These are phyloP conservation scores for Leishmania martiniquensis DNA, from an alignment of 208 protist genomes.

Conservation along the genomic window DNA sequence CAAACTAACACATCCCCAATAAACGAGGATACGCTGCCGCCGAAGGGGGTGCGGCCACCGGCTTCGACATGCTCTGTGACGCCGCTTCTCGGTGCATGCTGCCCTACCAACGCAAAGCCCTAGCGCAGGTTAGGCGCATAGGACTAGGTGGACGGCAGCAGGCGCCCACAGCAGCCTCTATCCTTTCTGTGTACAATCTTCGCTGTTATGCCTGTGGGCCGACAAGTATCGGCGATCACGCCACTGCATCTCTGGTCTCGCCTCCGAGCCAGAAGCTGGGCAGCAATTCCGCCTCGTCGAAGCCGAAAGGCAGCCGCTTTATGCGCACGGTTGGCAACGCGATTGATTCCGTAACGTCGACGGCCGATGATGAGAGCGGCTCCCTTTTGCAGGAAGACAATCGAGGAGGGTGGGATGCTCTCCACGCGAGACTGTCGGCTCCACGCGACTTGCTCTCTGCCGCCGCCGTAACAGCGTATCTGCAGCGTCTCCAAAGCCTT, in stretches of 20 bases:
- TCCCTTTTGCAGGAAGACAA: background rate
- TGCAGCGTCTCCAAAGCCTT: slow-evolving; percentile 18
- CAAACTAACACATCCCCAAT: background rate
- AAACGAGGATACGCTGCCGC: background rate
- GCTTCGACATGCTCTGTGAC: background rate
- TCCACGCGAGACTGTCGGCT: background rate
- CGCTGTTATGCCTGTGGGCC: background rate
- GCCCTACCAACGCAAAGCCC: background rate
- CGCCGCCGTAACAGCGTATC: background rate
- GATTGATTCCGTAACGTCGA: too few relatives aligned
- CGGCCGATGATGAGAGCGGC: background rate
- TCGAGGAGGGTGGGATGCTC: background rate
- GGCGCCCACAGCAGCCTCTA: background rate
- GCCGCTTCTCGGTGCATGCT: background rate
- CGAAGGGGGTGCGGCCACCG: background rate
- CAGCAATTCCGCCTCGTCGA: background rate
- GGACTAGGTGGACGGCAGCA: background rate
- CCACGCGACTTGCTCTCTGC: background rate
- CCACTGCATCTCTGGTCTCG: background rate
- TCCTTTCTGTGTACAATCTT: too few relatives aligned
- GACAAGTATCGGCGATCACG: background rate
- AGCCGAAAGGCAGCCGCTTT: slow-evolving; percentile 2
- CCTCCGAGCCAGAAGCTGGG: background rate
- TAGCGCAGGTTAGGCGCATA: background rate
- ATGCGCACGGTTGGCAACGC: background rate